A percentile compares a stretch with the other conserved stretches of the same genome.
These are phyloP conservation scores for Aspergillus mulundensis DNA, from an alignment of 495 filamentous ascomycete species.

Conservation along the genomic window DNA sequence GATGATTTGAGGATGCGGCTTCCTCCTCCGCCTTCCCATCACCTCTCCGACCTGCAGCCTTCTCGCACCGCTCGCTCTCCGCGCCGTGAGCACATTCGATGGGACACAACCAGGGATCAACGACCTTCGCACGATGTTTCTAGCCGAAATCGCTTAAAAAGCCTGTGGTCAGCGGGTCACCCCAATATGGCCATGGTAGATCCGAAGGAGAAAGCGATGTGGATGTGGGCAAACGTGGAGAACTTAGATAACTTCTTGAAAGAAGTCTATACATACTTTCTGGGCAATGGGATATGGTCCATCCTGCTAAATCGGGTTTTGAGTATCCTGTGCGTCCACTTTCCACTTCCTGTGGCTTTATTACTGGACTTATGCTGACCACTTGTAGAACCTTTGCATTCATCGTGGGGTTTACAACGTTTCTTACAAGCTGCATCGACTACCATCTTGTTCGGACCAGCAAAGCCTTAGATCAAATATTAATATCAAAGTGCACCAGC, in stretches of 20 bases:
- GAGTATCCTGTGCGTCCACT: constrained; percentile 63
- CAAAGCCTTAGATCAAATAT: constrained; percentile 68
- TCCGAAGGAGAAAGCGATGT: constrained; percentile 82
- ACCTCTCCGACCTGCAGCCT: constrained; percentile 23
- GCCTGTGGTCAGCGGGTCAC: constrained; percentile 32
- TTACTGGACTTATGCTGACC: constrained; percentile 13
- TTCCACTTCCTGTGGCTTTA: not conserved
- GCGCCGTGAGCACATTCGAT: constrained; percentile 54
- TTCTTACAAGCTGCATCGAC: constrained; percentile 83
- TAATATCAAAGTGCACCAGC: constrained; percentile 77
- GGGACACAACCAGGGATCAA: constrained; percentile 61
- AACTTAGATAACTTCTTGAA: constrained; percentile 88
- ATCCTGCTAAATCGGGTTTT: constrained; percentile 69
- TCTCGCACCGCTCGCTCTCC: constrained; percentile 47
- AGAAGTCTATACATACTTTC: constrained; percentile 88
- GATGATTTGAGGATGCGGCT: constrained; percentile 34
- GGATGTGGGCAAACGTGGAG: constrained; percentile 90
- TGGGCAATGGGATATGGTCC: constrained; percentile 83
- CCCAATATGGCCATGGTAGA: constrained; percentile 50
- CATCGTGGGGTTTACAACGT: constrained; percentile 77
- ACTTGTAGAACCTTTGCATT: constrained; percentile 62
- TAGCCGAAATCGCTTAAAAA: constrained; percentile 18
- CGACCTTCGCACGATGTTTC: constrained; percentile 42
- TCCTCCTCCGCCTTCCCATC: constrained; percentile 34
- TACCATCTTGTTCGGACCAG: constrained; percentile 72